A percentile compares a stretch with the other conserved stretches of the same genome.
phyloP scores from a whole-genome alignment of 768 basidiomycete genomes.

The Sutorius australiensis region DNA sequence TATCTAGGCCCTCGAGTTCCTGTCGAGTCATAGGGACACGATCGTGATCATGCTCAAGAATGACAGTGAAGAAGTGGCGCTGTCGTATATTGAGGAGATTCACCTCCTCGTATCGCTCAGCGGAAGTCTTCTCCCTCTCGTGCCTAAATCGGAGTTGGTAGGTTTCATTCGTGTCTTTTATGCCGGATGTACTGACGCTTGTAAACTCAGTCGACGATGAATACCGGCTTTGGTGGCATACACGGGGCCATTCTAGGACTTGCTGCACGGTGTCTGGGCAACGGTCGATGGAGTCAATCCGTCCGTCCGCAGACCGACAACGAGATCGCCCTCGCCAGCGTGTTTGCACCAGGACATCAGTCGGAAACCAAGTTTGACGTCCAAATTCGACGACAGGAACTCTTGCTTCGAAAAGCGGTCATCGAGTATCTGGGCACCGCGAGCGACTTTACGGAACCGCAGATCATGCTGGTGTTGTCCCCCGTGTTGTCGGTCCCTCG shows the following conservation, averaged over 20 bases:
- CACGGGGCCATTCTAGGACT: conserved; percentile 76
- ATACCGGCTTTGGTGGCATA: conserved; percentile 79
- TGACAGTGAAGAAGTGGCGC: conserved; percentile 55
- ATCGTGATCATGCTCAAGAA: conserved; percentile 80
- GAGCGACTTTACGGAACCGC: conserved; percentile 76
- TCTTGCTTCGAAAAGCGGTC: conserved; percentile 56
- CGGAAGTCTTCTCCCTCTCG: conserved; percentile 60
- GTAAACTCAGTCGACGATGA: conserved; percentile 46
- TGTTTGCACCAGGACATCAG: conserved; percentile 52
- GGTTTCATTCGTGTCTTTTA: conserved; percentile 23
- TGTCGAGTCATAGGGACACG: conserved; percentile 80
- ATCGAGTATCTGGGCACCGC: conserved; percentile 66
- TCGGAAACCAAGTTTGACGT: conserved; percentile 58
- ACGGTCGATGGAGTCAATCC: conserved; percentile 51
- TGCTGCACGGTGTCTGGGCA: conserved; percentile 66
- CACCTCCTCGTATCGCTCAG: conserved; percentile 75
- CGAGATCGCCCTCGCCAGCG: conserved; percentile 55
- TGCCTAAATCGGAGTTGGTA: conserved; percentile 78
- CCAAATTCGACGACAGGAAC: conserved; percentile 51
- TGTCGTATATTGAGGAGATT: conserved; percentile 72
- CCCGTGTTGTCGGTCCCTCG: conserved; percentile 57
- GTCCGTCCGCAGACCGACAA: conserved; percentile 63
- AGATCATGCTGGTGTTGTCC: conserved; percentile 68
- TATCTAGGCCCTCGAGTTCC: conserved; percentile 54
- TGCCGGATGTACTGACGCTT: not conserved